A percentile compares a stretch with the other conserved stretches of the same genome.
phyloP scores from a whole-genome alignment of 2,329 filamentous ascomycete genomes.

The Bisporella sp. region DNA sequence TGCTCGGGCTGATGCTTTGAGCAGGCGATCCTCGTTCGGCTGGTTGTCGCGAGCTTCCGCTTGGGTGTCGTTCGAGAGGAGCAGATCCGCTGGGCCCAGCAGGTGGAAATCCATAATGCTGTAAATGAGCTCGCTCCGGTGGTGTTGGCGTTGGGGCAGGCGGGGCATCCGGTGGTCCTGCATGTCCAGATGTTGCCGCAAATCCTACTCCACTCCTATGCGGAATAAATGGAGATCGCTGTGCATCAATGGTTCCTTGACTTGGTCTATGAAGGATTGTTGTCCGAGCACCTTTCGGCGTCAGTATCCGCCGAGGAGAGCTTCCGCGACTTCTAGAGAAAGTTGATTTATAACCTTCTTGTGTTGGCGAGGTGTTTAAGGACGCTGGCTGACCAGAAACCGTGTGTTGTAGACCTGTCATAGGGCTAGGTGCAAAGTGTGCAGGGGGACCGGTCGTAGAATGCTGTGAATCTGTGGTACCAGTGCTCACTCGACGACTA shows the following conservation, averaged over 20 bases:
- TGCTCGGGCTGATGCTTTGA: conserved; percentile 37
- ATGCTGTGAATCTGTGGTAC: conserved; percentile 17
- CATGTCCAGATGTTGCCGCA: conserved; percentile 33
- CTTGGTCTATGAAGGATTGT: conserved; percentile 40
- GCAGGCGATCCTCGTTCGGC: conserved; percentile 30
- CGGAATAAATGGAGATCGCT: conserved; percentile 39
- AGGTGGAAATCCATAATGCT: conserved; percentile 30
- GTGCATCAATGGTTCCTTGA: conserved; percentile 39
- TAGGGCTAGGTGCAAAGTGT: conserved; percentile 21
- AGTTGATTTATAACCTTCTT: conserved; percentile 19
- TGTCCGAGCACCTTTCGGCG: conserved; percentile 37
- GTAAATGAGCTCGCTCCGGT: conserved; percentile 14
- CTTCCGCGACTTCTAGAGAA: conserved; percentile 11
- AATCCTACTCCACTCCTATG: conserved; percentile 27
- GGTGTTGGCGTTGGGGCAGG: conserved; percentile 32
- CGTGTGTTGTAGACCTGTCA: conserved; percentile 11
- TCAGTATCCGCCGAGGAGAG: conserved; percentile 19
- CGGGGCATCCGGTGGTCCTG: conserved; percentile 32
- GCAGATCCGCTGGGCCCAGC: conserved; percentile 25
- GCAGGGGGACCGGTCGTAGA: conserved; percentile 12
- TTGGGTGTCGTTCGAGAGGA: conserved; percentile 27
- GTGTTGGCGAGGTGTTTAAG: conserved; percentile 13
- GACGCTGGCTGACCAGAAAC: conserved; percentile 16
- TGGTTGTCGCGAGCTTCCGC: conserved; percentile 28
- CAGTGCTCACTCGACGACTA: conserved; percentile 15